Evolutionary conservation across 2,329 filamentous ascomycete genomes (phyloP), one percentile per base, ranked within the genome.

Genomic region (Aspergillus sp.): DNA sequence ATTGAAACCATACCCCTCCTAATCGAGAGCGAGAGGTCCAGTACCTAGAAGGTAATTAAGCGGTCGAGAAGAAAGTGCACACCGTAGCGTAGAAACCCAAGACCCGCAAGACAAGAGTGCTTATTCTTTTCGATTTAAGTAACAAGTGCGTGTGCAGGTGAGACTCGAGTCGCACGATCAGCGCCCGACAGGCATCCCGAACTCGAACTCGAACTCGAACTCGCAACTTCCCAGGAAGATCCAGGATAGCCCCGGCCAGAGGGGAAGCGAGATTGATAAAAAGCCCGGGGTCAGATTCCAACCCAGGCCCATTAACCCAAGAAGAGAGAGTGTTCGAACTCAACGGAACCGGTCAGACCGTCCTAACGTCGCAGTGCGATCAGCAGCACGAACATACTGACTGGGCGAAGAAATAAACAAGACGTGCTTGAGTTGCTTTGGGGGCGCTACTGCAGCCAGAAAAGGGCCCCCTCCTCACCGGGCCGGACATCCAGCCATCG

Each of bases 1-100:
- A 65, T 66, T 60, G 59, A 64, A 61, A 17, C 43, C 50, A 19
- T 17, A 22, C 22, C 43, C 57, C n/a, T 23, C n/a, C 19, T 22
- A 41, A 41, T 41, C 9, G 34, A 41, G 34, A 41, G 34, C 34
- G 34, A 41, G 34, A 41, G 34, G 9, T 41, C 15, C 34, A 41
- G 13, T 15, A 15, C 22, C 45, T 8, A 43, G n/a, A 22, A 31
- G 38, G 8, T 22, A 23, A 25, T 8, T 11, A 48, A 56, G 53
- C 53, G 53, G 47, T 43, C 53, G 43, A 56, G 46, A 19, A 50
- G 47, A 19, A 54, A 54, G 17, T 1, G 34, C 50, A 46, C 45
- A 49, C 23, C 19, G 54, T 56, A 48, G 34, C 47, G 54, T 30
- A 50, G 47, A 50, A 11, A 19, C 22, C 7, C 13, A 25, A 19